phyloP scores from a whole-genome alignment of 768 basidiomycete genomes.

The Leccinum subgranulosum region DNA sequence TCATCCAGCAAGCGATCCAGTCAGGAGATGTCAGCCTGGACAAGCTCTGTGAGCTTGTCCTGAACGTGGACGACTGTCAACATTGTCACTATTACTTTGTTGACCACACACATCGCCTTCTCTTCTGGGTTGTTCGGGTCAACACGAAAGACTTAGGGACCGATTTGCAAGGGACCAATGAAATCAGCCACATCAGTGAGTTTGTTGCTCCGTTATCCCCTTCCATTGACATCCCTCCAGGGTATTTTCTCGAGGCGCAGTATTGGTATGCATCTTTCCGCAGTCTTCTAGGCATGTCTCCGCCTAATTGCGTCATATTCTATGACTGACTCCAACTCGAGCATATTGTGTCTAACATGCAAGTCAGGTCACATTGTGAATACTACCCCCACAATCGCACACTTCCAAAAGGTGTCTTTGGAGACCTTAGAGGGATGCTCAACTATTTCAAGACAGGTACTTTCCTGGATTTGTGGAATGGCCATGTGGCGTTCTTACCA shows the following conservation, averaged over 20 bases:
- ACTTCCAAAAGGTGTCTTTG: slow-evolving; percentile 4
- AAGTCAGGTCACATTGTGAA: slow-evolving; percentile 16
- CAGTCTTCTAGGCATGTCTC: neutral
- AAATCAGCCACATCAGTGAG: slow-evolving; percentile 14
- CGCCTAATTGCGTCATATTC: neutral
- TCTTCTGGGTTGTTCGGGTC: slow-evolving; percentile 14
- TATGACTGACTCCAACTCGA: neutral
- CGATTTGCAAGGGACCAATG: slow-evolving; percentile 6
- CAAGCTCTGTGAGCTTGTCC: slow-evolving; percentile 9
- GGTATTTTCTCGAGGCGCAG: slow-evolving; percentile 9
- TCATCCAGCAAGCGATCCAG: slow-evolving; percentile 3
- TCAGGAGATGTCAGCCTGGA: neutral
- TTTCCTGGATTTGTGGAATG: neutral
- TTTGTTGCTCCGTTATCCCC: neutral
- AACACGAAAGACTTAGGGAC: neutral
- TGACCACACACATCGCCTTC: slow-evolving; percentile 13
- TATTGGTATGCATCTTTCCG: slow-evolving; percentile 10
- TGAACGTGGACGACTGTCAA: slow-evolving; percentile 2
- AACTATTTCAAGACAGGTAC: slow-evolving; percentile 13
- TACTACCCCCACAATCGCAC: slow-evolving; percentile 9
- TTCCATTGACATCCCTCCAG: slow-evolving; percentile 2
- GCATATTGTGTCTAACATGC: neutral
- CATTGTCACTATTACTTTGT: slow-evolving; percentile 17
- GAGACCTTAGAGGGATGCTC: slow-evolving; percentile 14
- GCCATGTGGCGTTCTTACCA: neutral